Evolutionary conservation across 2,329 filamentous ascomycete genomes (phyloP).

Genomic region (Monilinia laxa): DNA sequence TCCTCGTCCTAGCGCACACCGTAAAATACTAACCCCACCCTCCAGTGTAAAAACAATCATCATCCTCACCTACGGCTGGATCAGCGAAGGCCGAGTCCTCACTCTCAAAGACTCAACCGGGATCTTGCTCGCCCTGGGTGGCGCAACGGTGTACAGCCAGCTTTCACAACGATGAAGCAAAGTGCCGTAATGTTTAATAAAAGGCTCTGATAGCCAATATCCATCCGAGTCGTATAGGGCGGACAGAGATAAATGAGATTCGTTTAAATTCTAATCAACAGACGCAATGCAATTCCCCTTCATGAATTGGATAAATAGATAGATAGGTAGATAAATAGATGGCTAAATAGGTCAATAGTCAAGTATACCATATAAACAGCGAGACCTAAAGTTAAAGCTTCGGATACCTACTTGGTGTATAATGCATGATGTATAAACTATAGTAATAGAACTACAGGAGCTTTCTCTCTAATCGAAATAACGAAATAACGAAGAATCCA

Average conservation of each 20-base stretch:
- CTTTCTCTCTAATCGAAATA: too few species aligned
- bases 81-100: slow-evolving; percentile 46
- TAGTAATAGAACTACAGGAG: too few species aligned
- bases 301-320: not conserved
- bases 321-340: not conserved
- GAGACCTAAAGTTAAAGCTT: not conserved
- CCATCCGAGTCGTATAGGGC: not conserved
- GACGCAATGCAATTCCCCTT: not conserved
- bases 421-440: too few species aligned
- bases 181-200: not conserved
- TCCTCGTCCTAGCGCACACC: too few species aligned
- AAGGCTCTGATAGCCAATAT: not conserved
- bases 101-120: slow-evolving; percentile 45
- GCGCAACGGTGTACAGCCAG: slow-evolving; percentile 48
- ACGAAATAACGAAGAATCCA: too few species aligned
- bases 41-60: slow-evolving; percentile 49
- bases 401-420: too few species aligned
- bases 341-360: not conserved
- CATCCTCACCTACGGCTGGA: slow-evolving; percentile 48
- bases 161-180: slow-evolving; percentile 34
- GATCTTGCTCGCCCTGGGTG: slow-evolving; percentile 46
- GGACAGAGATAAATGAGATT: not conserved
- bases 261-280: not conserved
- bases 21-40: slow-evolving; percentile 21
- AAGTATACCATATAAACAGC: not conserved